Conservation (phyloP, 768 basidiomycete species). For the Phylloporus sp. region DNA sequence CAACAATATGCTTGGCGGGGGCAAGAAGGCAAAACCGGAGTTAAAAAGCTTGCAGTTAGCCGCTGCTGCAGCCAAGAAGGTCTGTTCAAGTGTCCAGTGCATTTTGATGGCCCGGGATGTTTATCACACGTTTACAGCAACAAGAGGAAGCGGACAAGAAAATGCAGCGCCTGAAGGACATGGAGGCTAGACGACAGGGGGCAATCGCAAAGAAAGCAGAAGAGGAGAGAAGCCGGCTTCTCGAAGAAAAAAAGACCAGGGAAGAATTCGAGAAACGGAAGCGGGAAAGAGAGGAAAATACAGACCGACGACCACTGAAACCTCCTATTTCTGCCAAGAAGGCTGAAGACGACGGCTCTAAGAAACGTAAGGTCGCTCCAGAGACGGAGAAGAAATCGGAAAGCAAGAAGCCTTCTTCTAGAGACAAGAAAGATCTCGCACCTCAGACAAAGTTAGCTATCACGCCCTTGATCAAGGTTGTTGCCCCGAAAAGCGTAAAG, state of each 20-base stretch:
- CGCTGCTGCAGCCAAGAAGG: conserved; percentile 85
- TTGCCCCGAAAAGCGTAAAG: conserved; percentile 36
- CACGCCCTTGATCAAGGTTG: conserved; percentile 24
- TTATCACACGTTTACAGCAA: conserved; percentile 51
- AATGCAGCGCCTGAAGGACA: conserved; percentile 66
- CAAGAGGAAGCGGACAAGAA: conserved; percentile 87
- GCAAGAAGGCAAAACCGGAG: conserved; percentile 71
- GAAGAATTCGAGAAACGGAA: conserved; percentile 77
- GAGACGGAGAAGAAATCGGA: conserved; percentile 57
- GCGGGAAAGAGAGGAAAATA: conserved; percentile 75
- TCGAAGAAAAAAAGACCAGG: conserved; percentile 68
- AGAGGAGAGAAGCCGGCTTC: conserved; percentile 60
- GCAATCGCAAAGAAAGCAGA: conserved; percentile 72
- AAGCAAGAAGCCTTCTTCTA: conserved; percentile 58
- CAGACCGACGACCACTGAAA: conserved; percentile 64
- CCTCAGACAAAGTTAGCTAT: conserved; percentile 25
- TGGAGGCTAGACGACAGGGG: conserved; percentile 76
- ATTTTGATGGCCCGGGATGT: background rate
- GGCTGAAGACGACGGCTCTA: conserved; percentile 67
- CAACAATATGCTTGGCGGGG: conserved; percentile 59
- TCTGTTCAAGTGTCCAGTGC: conserved; percentile 29
- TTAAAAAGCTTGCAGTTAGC: conserved; percentile 82
- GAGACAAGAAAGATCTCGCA: conserved; percentile 41
- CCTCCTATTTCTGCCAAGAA: conserved; percentile 47
- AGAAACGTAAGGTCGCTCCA: conserved; percentile 62